Evolutionary conservation across 805 yeast genomes (phyloP), one percentile per base, ranked within the genome.

Genomic region (Cyberlindnera mississippiensis): DNA sequence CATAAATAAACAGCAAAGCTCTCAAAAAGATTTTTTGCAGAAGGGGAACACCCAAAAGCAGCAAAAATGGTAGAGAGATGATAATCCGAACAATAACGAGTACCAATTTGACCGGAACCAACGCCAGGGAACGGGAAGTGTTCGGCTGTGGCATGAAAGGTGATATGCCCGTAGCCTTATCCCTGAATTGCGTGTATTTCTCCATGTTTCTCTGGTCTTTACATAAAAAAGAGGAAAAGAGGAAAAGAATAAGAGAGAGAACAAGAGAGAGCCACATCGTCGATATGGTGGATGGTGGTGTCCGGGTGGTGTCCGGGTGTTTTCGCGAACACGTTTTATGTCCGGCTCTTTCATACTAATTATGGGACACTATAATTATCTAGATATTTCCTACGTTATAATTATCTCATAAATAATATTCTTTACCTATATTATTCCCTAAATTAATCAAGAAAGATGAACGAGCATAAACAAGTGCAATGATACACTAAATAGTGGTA

Each of bases 161-260:
- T 0, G 95, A 82, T 28, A 89, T 85, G n/a, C 96, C 96, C 1
- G 96, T 89, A 4, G 91, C 93, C 48, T 80, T 85, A 58, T 88
- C 96, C 62, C 96, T 74, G 82, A 85, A 88, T 46, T 75, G 73
- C 19, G 93, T 80, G 64, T 78, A 89, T 63, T 85, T 82, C 64
- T 85, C 95, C 96, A 89, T 84, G n/a, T 26, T 18, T 24, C 33
- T 6, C 12, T 30, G 9, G 33, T 15, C 5, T 30, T 12, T 20
- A 20, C 9, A 20, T 20, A 20, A 14, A 11, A 15, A 18, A 16
- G 32, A 14, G 14, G n/a, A 11, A 28, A 7, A 28, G n/a, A 6
- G 31, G 6, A 11, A 15, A 18, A 16, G 32, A 14, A 29, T 8
- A 11, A 28, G n/a, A 14, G 18, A 15, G 32, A 16, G 32, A 14